Base-by-base conservation (phyloP, 148 eudicot genomes). In the Drosera capensis region DNA sequence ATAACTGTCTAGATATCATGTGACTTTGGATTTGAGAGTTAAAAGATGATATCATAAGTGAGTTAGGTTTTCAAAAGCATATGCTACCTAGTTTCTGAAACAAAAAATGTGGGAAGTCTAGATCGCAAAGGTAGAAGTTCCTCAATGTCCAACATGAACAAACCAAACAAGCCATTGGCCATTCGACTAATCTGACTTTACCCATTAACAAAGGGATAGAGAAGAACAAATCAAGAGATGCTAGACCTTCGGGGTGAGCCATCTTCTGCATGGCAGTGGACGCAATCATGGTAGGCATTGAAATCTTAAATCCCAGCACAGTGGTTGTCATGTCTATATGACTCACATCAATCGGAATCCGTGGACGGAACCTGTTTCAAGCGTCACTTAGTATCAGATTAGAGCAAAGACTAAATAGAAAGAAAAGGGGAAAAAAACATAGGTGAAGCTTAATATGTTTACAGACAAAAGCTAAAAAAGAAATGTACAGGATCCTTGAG, bases 271-370 rank as follows among this genome's bases (percentile, higher is more conserved):
- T 74, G 35, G 90, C 94, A 11, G 86, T 52, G 9, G 96, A 94
- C 61, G 96, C 96, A 66, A 87, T 63, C 96, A 87, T 82, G 58
- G 82, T 77, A 0, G 96, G 96, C 94, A 82, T 87, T 39, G 94
- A 74, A 40, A 87, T 66, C 24, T 82, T 79, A 67, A 69, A 74
- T 43, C 94, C 94, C 71, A 87, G 55, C 18, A 82, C 70, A 7
- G 64, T 76, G 20, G 94, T 68, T 25, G 74, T 66, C 43, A 66
- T 60, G 60, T 87, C 82, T 54, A 87, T 70, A 8, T 64, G 52
- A 71, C 74, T 77, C 34, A 87, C 96, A 67, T 87, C 90, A 54
- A 79, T 35, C 19, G 82, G 79, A 40, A 87, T 68, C 51, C 96
- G 90, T 57, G 96, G 94, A 25, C 86, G 73, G 42, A 87, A 77